Evolutionary conservation across 2,329 filamentous ascomycete genomes (phyloP).

Genomic region (Penicillium freii): DNA sequence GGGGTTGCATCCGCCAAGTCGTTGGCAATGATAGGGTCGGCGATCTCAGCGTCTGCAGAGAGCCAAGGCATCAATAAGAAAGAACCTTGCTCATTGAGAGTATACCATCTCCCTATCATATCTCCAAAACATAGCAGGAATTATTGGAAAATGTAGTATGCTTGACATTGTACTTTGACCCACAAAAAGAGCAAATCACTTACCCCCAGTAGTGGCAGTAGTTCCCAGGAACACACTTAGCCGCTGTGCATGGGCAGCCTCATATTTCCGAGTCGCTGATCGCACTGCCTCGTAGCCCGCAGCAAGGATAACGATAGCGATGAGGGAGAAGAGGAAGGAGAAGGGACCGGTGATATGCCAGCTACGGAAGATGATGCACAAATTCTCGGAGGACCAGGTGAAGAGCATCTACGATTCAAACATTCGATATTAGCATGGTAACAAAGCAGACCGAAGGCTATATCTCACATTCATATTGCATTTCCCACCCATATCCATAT

Average conservation of each 20-base stretch:
- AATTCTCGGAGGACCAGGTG: constrained; percentile 88
- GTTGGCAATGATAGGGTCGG: constrained; percentile 31
- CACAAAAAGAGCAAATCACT: constrained; percentile 20
- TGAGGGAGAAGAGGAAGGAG: constrained; percentile 76
- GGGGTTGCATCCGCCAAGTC: constrained; percentile 19
- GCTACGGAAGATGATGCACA: constrained; percentile 91
- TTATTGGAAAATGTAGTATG: background rate
- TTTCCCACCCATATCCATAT: constrained; percentile 60
- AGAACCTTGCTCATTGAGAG: constrained; percentile 26
- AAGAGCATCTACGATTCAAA: constrained; percentile 77
- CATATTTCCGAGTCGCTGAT: constrained; percentile 72
- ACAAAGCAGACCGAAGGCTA: background rate
- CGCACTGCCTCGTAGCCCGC: constrained; percentile 93
- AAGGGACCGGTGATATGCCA: constrained; percentile 79
- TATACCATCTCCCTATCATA: constrained; percentile 12
- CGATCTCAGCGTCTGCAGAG: constrained; percentile 38
- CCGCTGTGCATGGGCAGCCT: constrained; percentile 54
- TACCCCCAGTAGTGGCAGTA: constrained; percentile 31
- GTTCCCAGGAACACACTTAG: constrained; percentile 47
- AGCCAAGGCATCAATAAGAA: constrained; percentile 28
- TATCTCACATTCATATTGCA: constrained; percentile 86
- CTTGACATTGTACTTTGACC: background rate
- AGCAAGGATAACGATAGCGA: constrained; percentile 76
- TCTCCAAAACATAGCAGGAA: background rate
- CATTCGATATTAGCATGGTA: background rate